phyloP scores from a whole-genome alignment of 768 basidiomycete genomes.

The Mycena metata region DNA sequence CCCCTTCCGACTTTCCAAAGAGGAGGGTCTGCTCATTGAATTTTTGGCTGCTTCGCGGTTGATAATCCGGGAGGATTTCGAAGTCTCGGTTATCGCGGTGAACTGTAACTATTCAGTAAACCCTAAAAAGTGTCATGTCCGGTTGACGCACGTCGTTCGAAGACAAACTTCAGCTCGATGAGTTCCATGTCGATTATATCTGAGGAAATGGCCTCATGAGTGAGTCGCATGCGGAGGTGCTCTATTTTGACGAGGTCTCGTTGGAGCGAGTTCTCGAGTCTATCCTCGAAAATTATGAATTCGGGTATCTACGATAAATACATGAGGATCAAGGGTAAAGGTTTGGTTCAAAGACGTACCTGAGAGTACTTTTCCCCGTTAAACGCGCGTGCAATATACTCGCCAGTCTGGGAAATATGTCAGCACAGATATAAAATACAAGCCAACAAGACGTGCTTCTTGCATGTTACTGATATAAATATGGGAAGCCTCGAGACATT shows the following conservation, averaged over 20 bases:
- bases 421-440: conserved; percentile 13
- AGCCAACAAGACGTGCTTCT: conserved; percentile 64
- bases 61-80: conserved; percentile 82
- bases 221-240: conserved; percentile 85
- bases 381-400: conserved; percentile 86
- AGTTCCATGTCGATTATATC: conserved; percentile 87
- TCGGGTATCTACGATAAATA: conserved; percentile 74
- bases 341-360: conserved; percentile 50
- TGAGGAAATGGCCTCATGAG: conserved; percentile 77
- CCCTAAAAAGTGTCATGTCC: not conserved
- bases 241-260: conserved; percentile 87
- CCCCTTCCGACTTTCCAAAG: conserved; percentile 73
- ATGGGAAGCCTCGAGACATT: conserved; percentile 84
- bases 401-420: conserved; percentile 68
- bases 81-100: conserved; percentile 93
- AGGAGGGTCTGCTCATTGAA: conserved; percentile 79
- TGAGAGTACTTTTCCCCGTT: conserved; percentile 87
- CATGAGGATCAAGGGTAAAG: not conserved
- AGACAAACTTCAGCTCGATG: conserved; percentile 86
- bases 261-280: conserved; percentile 87
- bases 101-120: conserved; percentile 52
- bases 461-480: conserved; percentile 85
- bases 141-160: conserved; percentile 72
- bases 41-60: conserved; percentile 65
- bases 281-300: conserved; percentile 85